These are phyloP conservation scores for Tricholoma hemisulphureum DNA, from an alignment of 768 basidiomycete species.

Conservation along the genomic window DNA sequence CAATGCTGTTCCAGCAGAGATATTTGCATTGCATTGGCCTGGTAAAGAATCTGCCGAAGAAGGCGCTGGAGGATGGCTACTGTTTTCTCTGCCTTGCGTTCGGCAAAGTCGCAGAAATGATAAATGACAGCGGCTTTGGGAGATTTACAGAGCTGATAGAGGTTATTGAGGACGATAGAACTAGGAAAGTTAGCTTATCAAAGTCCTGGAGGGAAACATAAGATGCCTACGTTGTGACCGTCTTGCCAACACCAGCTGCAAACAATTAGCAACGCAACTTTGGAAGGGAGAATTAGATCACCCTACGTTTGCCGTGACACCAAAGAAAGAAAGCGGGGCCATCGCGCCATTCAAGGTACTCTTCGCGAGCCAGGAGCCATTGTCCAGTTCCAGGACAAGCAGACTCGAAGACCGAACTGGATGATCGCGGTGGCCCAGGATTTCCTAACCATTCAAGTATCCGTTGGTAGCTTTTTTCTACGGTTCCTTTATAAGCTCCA, in stretches of 20 bases:
- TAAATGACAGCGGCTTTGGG: not conserved
- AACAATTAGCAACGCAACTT: not conserved
- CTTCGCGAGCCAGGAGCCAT: not conserved
- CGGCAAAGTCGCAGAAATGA: not conserved
- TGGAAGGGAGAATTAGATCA: not conserved
- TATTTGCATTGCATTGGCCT: not conserved
- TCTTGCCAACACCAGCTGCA: not conserved
- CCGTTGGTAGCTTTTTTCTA: not conserved
- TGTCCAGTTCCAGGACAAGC: not conserved
- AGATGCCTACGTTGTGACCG: not conserved
- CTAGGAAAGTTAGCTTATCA: not conserved
- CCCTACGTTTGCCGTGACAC: not conserved
- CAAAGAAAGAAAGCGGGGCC: not conserved
- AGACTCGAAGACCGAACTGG: not conserved
- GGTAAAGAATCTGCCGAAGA: not conserved
- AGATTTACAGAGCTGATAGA: not conserved
- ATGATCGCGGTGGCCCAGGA: not conserved
- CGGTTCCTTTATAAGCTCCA: not conserved
- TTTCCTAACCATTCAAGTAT: not conserved
- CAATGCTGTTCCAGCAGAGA: not conserved
- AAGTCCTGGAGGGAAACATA: not conserved
- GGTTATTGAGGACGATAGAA: not conserved
- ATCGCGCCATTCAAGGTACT: not conserved
- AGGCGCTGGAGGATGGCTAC: not conserved
- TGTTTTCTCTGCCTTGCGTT: not conserved